These are phyloP conservation scores for Cystobasidium tubakii DNA, from an alignment of 768 basidiomycete genomes.

Conservation along the genomic window DNA sequence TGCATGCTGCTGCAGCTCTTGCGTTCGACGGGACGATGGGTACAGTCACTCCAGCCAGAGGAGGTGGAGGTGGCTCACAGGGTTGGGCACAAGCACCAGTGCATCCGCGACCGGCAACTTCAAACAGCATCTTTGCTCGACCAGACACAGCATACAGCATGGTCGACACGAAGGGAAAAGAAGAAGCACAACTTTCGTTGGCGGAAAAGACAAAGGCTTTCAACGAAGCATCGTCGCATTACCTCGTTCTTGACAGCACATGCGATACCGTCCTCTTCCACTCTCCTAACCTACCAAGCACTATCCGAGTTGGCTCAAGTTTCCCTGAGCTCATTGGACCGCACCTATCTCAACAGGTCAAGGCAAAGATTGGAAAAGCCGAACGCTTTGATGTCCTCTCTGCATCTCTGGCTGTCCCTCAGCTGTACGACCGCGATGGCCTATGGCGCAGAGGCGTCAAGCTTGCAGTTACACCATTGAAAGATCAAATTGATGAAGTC, in stretches of 20 bases:
- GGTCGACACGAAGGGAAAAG: conserved; percentile 24
- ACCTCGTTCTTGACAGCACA: conserved; percentile 26
- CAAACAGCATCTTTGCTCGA: conserved; percentile 16
- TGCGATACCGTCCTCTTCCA: conserved; percentile 19
- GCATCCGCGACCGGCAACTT: conserved; percentile 16
- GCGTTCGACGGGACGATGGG: conserved; percentile 37
- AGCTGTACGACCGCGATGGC: neutral
- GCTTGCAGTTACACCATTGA: conserved; percentile 16
- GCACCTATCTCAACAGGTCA: neutral
- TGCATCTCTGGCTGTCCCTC: neutral
- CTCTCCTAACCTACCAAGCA: conserved; percentile 20
- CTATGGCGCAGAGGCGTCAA: conserved; percentile 23
- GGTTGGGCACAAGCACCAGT: conserved; percentile 8
- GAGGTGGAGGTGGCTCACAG: neutral
- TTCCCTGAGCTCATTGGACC: conserved; percentile 16
- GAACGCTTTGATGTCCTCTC: conserved; percentile 23
- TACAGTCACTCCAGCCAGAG: conserved; percentile 3
- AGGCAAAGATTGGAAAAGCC: neutral
- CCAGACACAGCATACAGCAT: conserved; percentile 19
- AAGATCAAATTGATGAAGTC: conserved; percentile 34
- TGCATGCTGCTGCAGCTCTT: conserved; percentile 34
- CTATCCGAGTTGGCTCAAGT: conserved; percentile 6
- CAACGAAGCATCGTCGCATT: conserved; percentile 31
- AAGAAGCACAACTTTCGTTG: conserved; percentile 21
- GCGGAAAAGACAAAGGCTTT: conserved; percentile 33